These are phyloP conservation scores for Ploettnerulaceae sp. DNA, from an alignment of 2,329 filamentous ascomycete species.

Conservation along the genomic window DNA sequence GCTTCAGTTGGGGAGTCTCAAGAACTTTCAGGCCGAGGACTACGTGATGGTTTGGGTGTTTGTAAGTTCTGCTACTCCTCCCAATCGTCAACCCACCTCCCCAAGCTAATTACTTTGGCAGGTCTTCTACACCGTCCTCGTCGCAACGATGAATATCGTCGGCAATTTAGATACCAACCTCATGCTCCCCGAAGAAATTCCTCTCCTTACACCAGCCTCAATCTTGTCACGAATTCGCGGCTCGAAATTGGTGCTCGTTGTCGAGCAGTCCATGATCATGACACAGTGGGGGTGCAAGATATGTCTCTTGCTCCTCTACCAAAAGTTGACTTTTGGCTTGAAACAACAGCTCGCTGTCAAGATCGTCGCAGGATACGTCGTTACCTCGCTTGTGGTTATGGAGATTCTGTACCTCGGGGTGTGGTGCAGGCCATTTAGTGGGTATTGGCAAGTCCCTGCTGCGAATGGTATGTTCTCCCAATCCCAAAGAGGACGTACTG, in stretches of 20 bases:
- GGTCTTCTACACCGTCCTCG: constrained; percentile 49
- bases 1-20: constrained; percentile 41
- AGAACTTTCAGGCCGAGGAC: constrained; percentile 50
- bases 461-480: constrained; percentile 37
- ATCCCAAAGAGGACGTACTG: background rate
- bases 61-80: constrained; percentile 34
- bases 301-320: constrained; percentile 54
- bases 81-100: background rate
- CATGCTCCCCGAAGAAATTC: constrained; percentile 45
- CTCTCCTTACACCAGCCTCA: constrained; percentile 40
- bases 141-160: constrained; percentile 51
- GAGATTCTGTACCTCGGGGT: constrained; percentile 46
- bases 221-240: constrained; percentile 36
- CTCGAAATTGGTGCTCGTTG: constrained; percentile 58
- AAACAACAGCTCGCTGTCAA: constrained; percentile 45
- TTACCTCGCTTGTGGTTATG: constrained; percentile 45
- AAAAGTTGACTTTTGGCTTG: constrained; percentile 48
- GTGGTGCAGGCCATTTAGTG: constrained; percentile 51
- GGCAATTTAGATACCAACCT: constrained; percentile 54
- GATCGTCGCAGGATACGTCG: constrained; percentile 44
- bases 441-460: constrained; percentile 55
- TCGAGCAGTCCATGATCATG: constrained; percentile 57
- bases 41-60: constrained; percentile 50
- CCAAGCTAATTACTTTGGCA: constrained; percentile 21
- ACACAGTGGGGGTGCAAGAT: constrained; percentile 53